phyloP scores from a whole-genome alignment of 2,329 filamentous ascomycete genomes.

The Hypoxylon sp. region DNA sequence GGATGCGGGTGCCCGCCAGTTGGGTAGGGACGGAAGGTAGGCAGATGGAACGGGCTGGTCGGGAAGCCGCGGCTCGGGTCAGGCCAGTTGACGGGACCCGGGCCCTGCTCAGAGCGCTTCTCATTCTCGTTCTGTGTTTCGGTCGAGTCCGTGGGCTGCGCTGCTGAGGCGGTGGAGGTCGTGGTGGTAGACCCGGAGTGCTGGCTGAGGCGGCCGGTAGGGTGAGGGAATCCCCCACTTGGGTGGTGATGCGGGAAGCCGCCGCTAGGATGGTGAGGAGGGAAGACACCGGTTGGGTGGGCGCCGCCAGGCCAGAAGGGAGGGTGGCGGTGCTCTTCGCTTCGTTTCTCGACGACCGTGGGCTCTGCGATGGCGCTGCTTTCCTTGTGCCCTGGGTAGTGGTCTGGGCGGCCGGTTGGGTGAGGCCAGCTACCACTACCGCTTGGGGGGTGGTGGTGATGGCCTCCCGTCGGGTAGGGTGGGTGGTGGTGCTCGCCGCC shows the following conservation, averaged over 20 bases:
- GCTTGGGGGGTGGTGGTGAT: slow-evolving; percentile 4
- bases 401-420: neutral
- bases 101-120: neutral
- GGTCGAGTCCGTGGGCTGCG: neutral
- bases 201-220: neutral
- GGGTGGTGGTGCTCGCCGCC: slow-evolving; percentile 3
- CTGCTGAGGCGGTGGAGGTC: neutral
- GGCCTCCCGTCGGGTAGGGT: slow-evolving; percentile 6
- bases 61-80: neutral
- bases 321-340: slow-evolving; percentile 3
- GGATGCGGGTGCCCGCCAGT: slow-evolving; percentile 22
- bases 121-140: neutral
- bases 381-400: neutral
- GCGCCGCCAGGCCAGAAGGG: neutral
- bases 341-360: neutral
- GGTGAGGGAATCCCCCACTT: slow-evolving; percentile 22
- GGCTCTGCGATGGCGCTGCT: neutral
- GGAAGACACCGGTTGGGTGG: slow-evolving; percentile 8
- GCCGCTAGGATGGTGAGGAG: neutral
- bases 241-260: slow-evolving; percentile 9
- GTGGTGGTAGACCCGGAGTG: neutral
- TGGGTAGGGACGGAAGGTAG: slow-evolving; percentile 1
- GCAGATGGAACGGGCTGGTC: neutral
- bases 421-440: neutral
- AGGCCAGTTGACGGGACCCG: neutral